Percentiles rank a stretch among this genome's conserved stretches.
Evolutionary conservation across 495 filamentous ascomycete genomes (phyloP).

Genomic region (Xylaria cubensis): DNA sequence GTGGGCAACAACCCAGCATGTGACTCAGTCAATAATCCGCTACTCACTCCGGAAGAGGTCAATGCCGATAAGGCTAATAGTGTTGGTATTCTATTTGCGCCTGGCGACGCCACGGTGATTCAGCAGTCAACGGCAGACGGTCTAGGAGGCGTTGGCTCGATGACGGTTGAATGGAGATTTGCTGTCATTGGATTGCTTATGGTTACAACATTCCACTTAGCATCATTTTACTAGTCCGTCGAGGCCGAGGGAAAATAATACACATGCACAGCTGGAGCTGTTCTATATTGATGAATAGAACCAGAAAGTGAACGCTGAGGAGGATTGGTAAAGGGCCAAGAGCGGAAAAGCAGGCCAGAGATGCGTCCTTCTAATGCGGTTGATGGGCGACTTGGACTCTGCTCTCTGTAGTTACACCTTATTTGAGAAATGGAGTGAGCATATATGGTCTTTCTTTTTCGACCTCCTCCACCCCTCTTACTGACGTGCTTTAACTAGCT

Average conservation of each 20-base stretch:
- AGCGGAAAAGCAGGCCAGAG: not conserved
- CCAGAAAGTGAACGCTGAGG: not conserved
- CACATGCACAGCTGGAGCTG: not conserved
- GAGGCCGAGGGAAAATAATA: not conserved
- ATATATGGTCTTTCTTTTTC: not conserved
- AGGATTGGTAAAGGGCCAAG: not conserved
- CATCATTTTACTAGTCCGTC: not conserved
- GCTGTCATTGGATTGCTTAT: constrained; percentile 18
- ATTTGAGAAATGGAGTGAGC: not conserved
- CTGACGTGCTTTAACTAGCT: not conserved
- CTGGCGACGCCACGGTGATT: constrained; percentile 49
- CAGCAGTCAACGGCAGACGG: constrained; percentile 38
- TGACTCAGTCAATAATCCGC: constrained; percentile 51
- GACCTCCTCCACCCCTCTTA: not conserved
- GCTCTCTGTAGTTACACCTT: not conserved
- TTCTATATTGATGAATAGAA: not conserved
- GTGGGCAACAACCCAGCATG: constrained; percentile 50
- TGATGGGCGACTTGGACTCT: not conserved
- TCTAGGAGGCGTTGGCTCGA: constrained; percentile 38
- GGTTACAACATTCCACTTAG: not conserved
- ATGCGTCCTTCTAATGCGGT: not conserved
- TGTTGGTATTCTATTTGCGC: constrained; percentile 53
- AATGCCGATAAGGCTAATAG: constrained; percentile 41
- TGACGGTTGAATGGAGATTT: constrained; percentile 29
- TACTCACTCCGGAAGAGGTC: constrained; percentile 50